A percentile compares a stretch with the other conserved stretches of the same genome.
These are phyloP conservation scores for Ascochyta lentis DNA, from an alignment of 2,329 filamentous ascomycete genomes.

Conservation along the genomic window DNA sequence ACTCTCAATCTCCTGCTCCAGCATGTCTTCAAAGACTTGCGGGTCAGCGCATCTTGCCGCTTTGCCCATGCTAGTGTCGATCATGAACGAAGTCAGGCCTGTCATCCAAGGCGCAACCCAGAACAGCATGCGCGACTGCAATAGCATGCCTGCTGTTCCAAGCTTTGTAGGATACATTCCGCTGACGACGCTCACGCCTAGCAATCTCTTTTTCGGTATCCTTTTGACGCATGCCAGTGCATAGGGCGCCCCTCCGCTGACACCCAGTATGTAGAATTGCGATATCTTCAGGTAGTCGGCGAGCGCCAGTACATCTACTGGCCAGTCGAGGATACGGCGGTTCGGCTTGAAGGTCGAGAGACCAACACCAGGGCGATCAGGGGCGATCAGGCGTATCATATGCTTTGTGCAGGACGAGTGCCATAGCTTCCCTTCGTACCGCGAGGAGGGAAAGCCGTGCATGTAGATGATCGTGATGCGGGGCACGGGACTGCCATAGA, in stretches of 20 bases:
- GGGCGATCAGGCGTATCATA: slow-evolving; percentile 50
- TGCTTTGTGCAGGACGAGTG: slow-evolving; percentile 44
- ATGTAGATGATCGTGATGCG: slow-evolving; percentile 52
- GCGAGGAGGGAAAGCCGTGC: slow-evolving; percentile 54
- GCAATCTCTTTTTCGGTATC: slow-evolving; percentile 41
- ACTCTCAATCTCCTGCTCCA: slow-evolving; percentile 29
- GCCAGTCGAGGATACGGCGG: slow-evolving; percentile 51
- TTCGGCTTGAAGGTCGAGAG: slow-evolving; percentile 49
- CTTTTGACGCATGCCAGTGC: slow-evolving; percentile 54
- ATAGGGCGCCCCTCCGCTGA: slow-evolving; percentile 58
- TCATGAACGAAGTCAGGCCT: slow-evolving; percentile 24
- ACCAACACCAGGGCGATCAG: slow-evolving; percentile 55
- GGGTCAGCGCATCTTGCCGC: slow-evolving; percentile 34
- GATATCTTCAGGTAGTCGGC: slow-evolving; percentile 50
- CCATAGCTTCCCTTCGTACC: slow-evolving; percentile 50
- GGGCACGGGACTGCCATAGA: slow-evolving; percentile 52
- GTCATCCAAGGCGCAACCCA: slow-evolving; percentile 38
- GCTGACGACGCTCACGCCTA: slow-evolving; percentile 34
- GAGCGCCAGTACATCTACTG: slow-evolving; percentile 52
- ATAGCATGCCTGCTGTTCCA: slow-evolving; percentile 38
- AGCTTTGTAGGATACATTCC: slow-evolving; percentile 35
- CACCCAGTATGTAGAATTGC: slow-evolving; percentile 54
- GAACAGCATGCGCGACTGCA: slow-evolving; percentile 28
- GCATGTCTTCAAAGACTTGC: slow-evolving; percentile 33
- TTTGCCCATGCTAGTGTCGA: slow-evolving; percentile 36